These are phyloP conservation scores for Hysterangium stoloniferum DNA, from an alignment of 768 basidiomycete genomes.

Conservation along the genomic window DNA sequence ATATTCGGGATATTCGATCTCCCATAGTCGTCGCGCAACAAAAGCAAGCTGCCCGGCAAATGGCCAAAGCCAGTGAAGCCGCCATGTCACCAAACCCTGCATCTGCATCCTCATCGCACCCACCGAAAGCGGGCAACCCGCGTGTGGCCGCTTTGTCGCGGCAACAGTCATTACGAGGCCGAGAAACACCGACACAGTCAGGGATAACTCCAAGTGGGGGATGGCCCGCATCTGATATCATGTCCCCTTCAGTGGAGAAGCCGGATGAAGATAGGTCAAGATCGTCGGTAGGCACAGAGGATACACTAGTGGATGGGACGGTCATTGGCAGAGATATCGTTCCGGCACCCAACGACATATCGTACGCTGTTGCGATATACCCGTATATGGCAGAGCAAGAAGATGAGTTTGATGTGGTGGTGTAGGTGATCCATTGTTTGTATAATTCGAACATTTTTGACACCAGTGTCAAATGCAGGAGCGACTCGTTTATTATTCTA, in stretches of 20 bases:
- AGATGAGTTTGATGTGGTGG: conserved; percentile 96
- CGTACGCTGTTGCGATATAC: conserved; percentile 96
- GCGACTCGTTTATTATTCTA: conserved; percentile 89
- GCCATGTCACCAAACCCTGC: conserved; percentile 8
- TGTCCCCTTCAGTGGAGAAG: conserved; percentile 10
- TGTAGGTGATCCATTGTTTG: conserved; percentile 46
- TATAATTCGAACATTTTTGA: conserved; percentile 12
- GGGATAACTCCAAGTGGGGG: neutral
- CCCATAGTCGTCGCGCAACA: conserved; percentile 96
- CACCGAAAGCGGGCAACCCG: conserved; percentile 5
- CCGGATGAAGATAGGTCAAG: conserved; percentile 17
- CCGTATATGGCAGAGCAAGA: conserved; percentile 98
- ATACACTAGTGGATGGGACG: conserved; percentile 5
- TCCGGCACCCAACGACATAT: conserved; percentile 41
- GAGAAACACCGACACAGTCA: conserved; percentile 31
- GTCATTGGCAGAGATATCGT: conserved; percentile 27
- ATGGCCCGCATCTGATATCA: conserved; percentile 10
- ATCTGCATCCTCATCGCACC: neutral
- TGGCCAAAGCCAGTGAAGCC: conserved; percentile 48
- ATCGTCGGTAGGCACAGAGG: conserved; percentile 15
- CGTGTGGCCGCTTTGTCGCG: conserved; percentile 12
- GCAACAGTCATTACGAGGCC: conserved; percentile 34
- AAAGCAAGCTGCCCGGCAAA: conserved; percentile 75
- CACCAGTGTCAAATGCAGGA: conserved; percentile 40
- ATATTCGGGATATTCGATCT: conserved; percentile 93